These are phyloP conservation scores for Moricandia arvensis DNA, from an alignment of 345 rosid genomes.

Conservation along the genomic window DNA sequence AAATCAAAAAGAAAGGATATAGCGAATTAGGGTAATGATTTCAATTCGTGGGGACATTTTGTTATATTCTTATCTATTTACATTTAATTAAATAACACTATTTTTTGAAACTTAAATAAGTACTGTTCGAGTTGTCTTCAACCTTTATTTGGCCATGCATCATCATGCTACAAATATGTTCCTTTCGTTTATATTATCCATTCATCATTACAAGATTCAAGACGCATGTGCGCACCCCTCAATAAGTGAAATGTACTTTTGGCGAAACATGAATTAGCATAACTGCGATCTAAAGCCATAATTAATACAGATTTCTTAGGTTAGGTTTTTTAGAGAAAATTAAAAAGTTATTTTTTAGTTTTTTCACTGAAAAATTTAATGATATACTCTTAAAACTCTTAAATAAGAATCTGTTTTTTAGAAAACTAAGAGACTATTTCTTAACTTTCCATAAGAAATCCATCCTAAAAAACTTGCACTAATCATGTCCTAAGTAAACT, in stretches of 20 bases:
- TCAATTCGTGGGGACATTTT: constrained; percentile 36
- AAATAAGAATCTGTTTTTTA: too few species aligned
- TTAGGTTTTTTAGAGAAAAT: too few species aligned
- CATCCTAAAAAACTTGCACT: too few species aligned
- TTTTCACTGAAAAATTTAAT: too few species aligned
- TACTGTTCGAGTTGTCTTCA: constrained; percentile 29
- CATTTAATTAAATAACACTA: background rate
- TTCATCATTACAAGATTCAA: constrained; percentile 30
- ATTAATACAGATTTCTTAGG: too few species aligned
- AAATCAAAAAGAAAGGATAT: background rate
- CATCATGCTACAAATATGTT: constrained; percentile 36
- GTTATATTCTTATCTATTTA: constrained; percentile 22
- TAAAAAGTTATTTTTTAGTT: too few species aligned
- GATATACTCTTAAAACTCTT: too few species aligned
- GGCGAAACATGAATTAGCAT: too few species aligned
- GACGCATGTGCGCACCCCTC: constrained; percentile 34
- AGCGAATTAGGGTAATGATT: constrained; percentile 35
- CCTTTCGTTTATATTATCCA: constrained; percentile 34
- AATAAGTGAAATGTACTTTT: background rate
- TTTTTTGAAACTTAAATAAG: background rate
- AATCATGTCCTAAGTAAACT: too few species aligned
- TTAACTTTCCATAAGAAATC: too few species aligned
- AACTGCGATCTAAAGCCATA: too few species aligned
- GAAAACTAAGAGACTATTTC: too few species aligned
- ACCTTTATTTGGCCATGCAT: constrained; percentile 40